phyloP scores from a whole-genome alignment of 768 basidiomycete species.

The Mycena metata region DNA sequence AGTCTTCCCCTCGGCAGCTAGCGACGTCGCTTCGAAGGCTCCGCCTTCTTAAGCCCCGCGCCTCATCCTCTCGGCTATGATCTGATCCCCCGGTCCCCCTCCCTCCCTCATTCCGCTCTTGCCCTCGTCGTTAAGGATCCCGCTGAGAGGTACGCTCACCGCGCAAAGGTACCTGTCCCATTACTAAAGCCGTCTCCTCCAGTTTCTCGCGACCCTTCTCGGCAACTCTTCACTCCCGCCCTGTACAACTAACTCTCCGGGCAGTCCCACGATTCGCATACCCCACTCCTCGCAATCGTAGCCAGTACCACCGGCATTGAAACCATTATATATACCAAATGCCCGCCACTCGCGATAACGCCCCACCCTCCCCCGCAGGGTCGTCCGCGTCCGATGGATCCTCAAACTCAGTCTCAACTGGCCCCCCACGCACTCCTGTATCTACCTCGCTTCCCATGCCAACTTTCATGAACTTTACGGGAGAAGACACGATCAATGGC shows the following conservation, averaged over 20 bases:
- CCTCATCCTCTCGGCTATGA: conserved; percentile 5
- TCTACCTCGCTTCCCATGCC: conserved; percentile 43
- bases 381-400: conserved; percentile 28
- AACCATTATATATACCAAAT: conserved; percentile 35
- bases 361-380: conserved; percentile 38
- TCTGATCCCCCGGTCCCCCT: conserved; percentile 23
- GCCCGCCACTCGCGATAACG: conserved; percentile 33
- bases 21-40: conserved; percentile 22
- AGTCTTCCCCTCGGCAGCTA: no score
- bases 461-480: conserved; percentile 38
- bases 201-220: conserved; percentile 75
- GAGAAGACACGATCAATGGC: conserved; percentile 33
- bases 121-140: conserved; percentile 33
- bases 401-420: conserved; percentile 27
- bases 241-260: conserved; percentile 34
- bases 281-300: conserved; percentile 42
- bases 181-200: neutral
- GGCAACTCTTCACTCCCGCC: conserved; percentile 60
- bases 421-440: conserved; percentile 29
- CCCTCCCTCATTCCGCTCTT: conserved; percentile 15
- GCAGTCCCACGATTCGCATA: conserved; percentile 50
- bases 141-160: conserved; percentile 24
- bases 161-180: no score
- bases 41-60: conserved; percentile 25
- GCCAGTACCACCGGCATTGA: conserved; percentile 35